phyloP scores from a whole-genome alignment of 1,284 basidiomycete species.

The Rhodotorula sp. region DNA sequence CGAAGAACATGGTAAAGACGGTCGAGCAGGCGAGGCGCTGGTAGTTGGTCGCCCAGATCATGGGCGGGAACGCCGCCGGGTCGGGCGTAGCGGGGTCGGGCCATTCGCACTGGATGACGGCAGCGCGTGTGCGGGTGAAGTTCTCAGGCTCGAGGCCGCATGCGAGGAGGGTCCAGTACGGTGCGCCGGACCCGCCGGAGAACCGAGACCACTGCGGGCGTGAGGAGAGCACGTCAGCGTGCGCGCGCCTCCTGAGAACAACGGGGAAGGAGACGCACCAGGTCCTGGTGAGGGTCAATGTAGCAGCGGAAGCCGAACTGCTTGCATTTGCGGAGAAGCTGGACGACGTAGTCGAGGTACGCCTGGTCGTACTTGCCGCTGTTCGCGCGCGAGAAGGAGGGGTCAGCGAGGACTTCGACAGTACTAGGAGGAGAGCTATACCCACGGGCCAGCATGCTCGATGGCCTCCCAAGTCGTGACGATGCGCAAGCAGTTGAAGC shows the following conservation, averaged over 20 bases:
- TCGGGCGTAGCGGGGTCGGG: conserved; percentile 63
- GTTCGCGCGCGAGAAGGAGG: conserved; percentile 9
- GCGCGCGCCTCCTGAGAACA: accelerated
- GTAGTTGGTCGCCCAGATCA: conserved; percentile 98
- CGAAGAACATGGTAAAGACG: conserved; percentile 92
- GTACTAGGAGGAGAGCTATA: conserved; percentile 44
- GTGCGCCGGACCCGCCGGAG: conserved; percentile 93
- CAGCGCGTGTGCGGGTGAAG: conserved; percentile 79
- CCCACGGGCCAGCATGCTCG: conserved; percentile 91
- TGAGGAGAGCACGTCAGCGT: neutral
- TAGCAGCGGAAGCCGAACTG: conserved; percentile 89
- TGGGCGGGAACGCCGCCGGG: conserved; percentile 76
- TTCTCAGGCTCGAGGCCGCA: conserved; percentile 87
- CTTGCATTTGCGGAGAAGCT: conserved; percentile 84
- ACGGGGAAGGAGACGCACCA: conserved; percentile 61
- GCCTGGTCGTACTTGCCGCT: conserved; percentile 88
- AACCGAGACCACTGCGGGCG: conserved; percentile 86
- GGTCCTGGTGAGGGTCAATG: conserved; percentile 96
- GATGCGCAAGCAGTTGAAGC: conserved; percentile 90
- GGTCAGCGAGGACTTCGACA: neutral
- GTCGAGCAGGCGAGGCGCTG: conserved; percentile 84
- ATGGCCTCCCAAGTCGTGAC: conserved; percentile 93
- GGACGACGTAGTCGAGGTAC: conserved; percentile 89
- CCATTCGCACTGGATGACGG: conserved; percentile 88
- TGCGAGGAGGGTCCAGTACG: conserved; percentile 89